phyloP scores from a whole-genome alignment of 805 yeast genomes.

The Nakazawaea laoshanensis region DNA sequence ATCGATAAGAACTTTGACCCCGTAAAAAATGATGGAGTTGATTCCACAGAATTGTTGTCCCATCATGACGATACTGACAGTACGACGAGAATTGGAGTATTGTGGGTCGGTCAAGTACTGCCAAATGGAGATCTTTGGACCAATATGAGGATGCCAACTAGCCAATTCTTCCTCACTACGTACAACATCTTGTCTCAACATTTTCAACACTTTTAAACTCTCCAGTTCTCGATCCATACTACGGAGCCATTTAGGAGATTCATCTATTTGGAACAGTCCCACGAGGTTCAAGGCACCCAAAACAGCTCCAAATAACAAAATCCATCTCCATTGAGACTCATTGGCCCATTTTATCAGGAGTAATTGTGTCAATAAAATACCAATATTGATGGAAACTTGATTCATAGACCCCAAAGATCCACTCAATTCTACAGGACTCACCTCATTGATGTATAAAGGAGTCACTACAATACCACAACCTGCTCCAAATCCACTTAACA shows the following conservation, averaged over 20 bases:
- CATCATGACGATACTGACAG: slow-evolving; percentile 63
- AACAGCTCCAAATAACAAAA: slow-evolving; percentile 53
- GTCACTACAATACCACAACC: slow-evolving; percentile 83
- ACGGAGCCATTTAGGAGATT: slow-evolving; percentile 87
- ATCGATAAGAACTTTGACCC: slow-evolving; percentile 72
- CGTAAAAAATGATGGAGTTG: slow-evolving; percentile 88
- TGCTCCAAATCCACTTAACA: slow-evolving; percentile 77
- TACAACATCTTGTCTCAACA: slow-evolving; percentile 24
- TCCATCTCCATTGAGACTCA: slow-evolving; percentile 60
- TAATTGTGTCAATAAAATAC: slow-evolving; percentile 74
- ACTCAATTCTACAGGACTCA: slow-evolving; percentile 57
- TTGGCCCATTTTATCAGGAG: slow-evolving; percentile 65
- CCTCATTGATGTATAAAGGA: slow-evolving; percentile 74
- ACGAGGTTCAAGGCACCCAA: slow-evolving; percentile 43
- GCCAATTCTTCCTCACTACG: slow-evolving; percentile 17
- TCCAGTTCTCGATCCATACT: too few species aligned
- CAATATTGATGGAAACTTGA: slow-evolving; percentile 79
- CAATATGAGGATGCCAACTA: slow-evolving; percentile 17
- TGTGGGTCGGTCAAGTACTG: slow-evolving; percentile 42
- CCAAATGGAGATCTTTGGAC: slow-evolving; percentile 17
- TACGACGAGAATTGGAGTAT: slow-evolving; percentile 50
- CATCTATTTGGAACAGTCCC: slow-evolving; percentile 40
- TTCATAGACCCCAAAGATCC: slow-evolving; percentile 87
- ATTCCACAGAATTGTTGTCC: slow-evolving; percentile 93
- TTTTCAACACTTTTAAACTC: slow-evolving; percentile 28